A percentile compares a stretch with the other conserved stretches of the same genome.
Evolutionary conservation across 768 basidiomycete species (phyloP).

Genomic region (Podaxis carcinomalis): DNA sequence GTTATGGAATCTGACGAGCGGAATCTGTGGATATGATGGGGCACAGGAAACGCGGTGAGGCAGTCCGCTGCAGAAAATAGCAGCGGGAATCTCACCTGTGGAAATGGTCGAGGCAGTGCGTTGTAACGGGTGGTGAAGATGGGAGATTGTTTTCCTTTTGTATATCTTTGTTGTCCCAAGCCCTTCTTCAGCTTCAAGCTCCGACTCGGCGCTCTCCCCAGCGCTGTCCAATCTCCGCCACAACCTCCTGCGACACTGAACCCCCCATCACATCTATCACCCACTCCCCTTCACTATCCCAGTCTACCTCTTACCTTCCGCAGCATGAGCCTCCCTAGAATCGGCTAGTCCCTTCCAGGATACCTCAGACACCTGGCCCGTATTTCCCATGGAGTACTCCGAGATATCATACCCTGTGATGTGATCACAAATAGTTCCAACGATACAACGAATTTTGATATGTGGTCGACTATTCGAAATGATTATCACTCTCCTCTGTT

Average conservation of each 20-base stretch:
- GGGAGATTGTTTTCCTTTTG: constrained; percentile 7
- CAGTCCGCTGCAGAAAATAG: constrained; percentile 5
- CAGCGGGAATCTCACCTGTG: not conserved
- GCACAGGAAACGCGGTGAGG: constrained; percentile 8
- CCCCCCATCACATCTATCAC: not conserved
- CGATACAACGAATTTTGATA: constrained; percentile 2
- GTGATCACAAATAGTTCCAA: not conserved
- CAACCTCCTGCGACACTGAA: not conserved
- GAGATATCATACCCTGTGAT: not conserved
- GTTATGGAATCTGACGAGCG: not conserved
- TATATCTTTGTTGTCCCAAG: constrained; percentile 4
- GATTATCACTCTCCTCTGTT: constrained; percentile 6
- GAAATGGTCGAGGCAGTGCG: constrained; percentile 5
- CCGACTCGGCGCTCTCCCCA: not conserved
- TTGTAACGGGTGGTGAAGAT: constrained; percentile 6
- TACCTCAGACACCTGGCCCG: not conserved
- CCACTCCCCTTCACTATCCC: not conserved
- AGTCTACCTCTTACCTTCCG: not conserved
- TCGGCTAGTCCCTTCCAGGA: not conserved
- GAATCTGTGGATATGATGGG: constrained; percentile 2
- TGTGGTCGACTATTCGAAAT: not conserved
- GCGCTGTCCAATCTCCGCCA: not conserved
- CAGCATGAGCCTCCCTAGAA: not conserved
- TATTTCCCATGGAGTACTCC: not conserved
- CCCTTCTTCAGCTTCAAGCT: constrained; percentile 9